Base-by-base conservation (phyloP, 1,139 yeast genomes). In the Lodderomyces metapsilosis region DNA sequence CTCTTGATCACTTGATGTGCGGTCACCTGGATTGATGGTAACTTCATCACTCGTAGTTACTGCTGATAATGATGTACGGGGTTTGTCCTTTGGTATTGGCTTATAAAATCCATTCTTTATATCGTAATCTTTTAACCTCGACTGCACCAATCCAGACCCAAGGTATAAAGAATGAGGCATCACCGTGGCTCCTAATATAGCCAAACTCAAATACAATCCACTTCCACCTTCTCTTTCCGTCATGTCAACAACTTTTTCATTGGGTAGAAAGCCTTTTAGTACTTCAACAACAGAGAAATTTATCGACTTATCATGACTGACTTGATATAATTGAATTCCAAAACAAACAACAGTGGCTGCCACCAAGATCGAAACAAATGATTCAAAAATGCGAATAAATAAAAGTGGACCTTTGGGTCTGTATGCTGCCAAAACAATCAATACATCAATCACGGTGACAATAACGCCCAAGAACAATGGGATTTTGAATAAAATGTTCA, bases 141-240 rank as follows among this genome's bases (percentile, higher is more conserved):
- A 85, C 59, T 91, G 96, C 8, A 92, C 98, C 43, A 92, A 74
- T 1, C 97, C 96, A 0, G 95, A 86, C 1, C 98, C 98, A 43
- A 92, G 69, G 58, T 87, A 92, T 36, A 92, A 69, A 1, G 95
- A 85, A 61, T 92, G 98, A 3, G 98, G 98, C 98, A 92, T 92
- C 23, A 92, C 95, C 1, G 98, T 94, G 22, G 98, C 97, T 16
- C 98, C 98, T 42, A 92, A 70, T 42, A 92, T 86, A 17, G 97
- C 98, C 52, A 95, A 81, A 40, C 96, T 82, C 34, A 88, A 69
- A 58, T 87, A 92, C 35, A 91, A 68, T 0, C 97, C 98, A 51
- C 66, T 70, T 11, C 75, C 76, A 30, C 87, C 83, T 45, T 83
- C 80, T 41, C 71, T 53, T 42, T 88, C 87, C n/a, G 64, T 59